phyloP scores from a whole-genome alignment of 106 monocot genomes.

The Acorus gramineus region DNA sequence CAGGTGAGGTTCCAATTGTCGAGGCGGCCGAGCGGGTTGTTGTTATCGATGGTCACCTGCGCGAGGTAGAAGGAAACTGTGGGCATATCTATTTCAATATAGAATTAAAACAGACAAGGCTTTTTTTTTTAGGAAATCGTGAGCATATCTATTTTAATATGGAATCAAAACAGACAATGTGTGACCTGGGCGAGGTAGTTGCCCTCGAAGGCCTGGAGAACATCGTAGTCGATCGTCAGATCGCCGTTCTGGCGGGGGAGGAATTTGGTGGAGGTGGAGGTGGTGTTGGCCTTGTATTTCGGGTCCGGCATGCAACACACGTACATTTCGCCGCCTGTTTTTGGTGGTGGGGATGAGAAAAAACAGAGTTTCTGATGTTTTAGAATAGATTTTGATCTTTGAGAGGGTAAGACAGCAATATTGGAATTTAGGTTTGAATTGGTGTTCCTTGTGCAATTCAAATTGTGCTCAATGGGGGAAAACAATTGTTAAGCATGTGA shows the following conservation, averaged over 20 bases:
- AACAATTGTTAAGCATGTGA: neutral
- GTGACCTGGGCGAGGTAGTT: constrained; percentile 63
- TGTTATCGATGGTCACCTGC: constrained; percentile 65
- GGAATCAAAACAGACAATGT: too few species aligned
- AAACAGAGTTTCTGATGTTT: neutral
- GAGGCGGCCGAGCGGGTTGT: constrained; percentile 63
- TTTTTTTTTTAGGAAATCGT: too few species aligned
- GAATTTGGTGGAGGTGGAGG: constrained; percentile 26
- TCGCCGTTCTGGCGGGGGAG: constrained; percentile 61
- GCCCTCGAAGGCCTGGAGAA: constrained; percentile 57
- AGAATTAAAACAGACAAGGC: too few species aligned
- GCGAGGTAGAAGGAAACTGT: too few species aligned
- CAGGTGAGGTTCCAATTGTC: constrained; percentile 95
- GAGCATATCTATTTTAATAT: too few species aligned
- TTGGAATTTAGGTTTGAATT: too few species aligned
- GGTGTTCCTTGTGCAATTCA: too few species aligned
- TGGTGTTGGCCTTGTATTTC: constrained; percentile 45
- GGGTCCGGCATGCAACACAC: constrained; percentile 63
- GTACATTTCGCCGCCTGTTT: constrained; percentile 47
- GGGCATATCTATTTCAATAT: too few species aligned
- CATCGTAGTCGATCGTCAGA: constrained; percentile 80
- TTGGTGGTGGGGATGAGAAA: neutral
- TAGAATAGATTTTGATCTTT: too few species aligned
- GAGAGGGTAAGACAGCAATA: neutral
- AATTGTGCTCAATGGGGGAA: neutral